Base-by-base conservation (phyloP, 306 rosid genomes). In the Quercus cerris region DNA sequence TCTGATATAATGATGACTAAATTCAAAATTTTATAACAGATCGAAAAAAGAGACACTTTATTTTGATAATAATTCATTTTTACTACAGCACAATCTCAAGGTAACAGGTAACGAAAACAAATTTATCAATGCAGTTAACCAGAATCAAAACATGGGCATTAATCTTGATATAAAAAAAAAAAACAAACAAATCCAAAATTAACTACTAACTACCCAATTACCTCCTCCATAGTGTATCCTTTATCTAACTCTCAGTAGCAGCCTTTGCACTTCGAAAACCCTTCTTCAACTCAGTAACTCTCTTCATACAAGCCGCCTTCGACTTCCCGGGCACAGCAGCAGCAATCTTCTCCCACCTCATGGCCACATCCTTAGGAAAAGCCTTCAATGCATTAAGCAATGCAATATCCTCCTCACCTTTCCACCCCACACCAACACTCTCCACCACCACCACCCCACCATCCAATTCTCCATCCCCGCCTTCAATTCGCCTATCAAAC, bases 301-400 rank as follows among this genome's bases (percentile, higher is more conserved):
- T 90, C 81, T 88, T 93, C 81, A 91, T 66, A 74, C 99, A 95
- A 75, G 87, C 98, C 0, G 93, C 92, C 85, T 95, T 95, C 0
- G 99, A 83, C 80, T 89, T 93, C 71, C 97, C 99, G 0, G 96
- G 97, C 67, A 95, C 92, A n/a, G 97, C 91, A 20, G 92, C 97
- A 9, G 94, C 86, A 78, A 95, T 86, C 86, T 93, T 95, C 89
- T 95, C 99, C 99, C 99, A 95, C 82, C 99, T 90, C 99, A 93
- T 87, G 0, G 96, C 17, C 58, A 54, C 91, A 1, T 95, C 99
- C 83, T 95, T 95, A 0, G 96, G 97, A 77, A 95, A 93, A 0
- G 86, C 88, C 84, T 95, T 95, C 89, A 95, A 81, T 6, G 99
- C 99, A 83, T 90, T 91, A 71, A 95, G 90, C 89, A 95, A 70